Conservation (phyloP, 306 rosid genomes). For the Nissolia schottii region DNA sequence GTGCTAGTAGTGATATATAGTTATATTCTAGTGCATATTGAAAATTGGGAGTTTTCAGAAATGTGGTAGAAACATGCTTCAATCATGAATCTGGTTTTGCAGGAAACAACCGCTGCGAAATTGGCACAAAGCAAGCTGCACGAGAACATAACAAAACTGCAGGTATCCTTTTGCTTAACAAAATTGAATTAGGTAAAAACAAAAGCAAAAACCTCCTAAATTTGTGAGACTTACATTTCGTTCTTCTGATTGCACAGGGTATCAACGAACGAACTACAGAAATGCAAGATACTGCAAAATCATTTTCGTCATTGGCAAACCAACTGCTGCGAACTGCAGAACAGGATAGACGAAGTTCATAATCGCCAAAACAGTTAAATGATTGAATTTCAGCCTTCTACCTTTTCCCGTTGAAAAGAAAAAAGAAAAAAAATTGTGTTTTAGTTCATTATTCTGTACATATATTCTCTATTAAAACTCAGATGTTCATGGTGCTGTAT, state of each 20-base stretch:
- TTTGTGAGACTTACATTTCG: not conserved
- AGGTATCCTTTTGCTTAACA: constrained; percentile 40
- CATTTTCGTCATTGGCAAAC: constrained; percentile 83
- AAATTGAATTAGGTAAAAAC: no score
- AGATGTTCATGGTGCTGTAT: not conserved
- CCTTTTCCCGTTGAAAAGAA: not conserved
- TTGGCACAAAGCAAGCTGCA: constrained; percentile 75
- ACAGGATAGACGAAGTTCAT: constrained; percentile 45
- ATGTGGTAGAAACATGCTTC: not conserved
- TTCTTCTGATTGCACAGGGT: constrained; percentile 41
- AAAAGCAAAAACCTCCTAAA: not conserved
- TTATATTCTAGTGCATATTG: not conserved
- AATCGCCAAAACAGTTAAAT: not conserved
- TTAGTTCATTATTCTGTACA: not conserved
- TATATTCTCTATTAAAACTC: not conserved
- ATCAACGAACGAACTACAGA: constrained; percentile 60
- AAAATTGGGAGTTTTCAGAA: not conserved
- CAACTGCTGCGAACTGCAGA: constrained; percentile 62
- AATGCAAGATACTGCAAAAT: constrained; percentile 85
- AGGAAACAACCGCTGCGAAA: constrained; percentile 71
- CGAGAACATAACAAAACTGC: constrained; percentile 53
- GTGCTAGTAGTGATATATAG: not conserved
- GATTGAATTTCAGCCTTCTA: not conserved
- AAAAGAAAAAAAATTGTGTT: not conserved
- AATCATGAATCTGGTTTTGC: constrained; percentile 27